These are phyloP conservation scores for Pinus albicaulis DNA, from an alignment of 75 land plant genomes.

Conservation along the genomic window DNA sequence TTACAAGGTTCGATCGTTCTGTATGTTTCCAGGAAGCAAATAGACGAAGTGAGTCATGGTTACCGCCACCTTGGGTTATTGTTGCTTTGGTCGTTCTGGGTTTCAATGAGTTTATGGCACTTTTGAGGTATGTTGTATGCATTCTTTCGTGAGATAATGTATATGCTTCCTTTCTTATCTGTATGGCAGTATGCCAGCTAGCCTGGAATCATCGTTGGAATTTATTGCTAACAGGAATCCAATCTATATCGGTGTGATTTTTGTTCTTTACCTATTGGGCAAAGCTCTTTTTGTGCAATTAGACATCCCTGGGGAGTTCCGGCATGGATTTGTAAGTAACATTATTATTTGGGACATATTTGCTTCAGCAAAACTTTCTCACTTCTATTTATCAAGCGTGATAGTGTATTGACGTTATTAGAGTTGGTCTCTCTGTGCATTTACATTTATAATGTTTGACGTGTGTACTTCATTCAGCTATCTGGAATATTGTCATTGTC, in stretches of 20 bases:
- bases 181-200: background rate
- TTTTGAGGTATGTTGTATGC: conserved; percentile 37
- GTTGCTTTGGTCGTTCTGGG: conserved; percentile 58
- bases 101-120: conserved; percentile 72
- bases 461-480: conserved; percentile 22
- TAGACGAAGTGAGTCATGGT: conserved; percentile 37
- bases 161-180: background rate
- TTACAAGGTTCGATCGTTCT: background rate
- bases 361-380: background rate
- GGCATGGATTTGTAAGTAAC: conserved; percentile 73
- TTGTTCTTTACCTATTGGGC: conserved; percentile 62
- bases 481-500: conserved; percentile 54
- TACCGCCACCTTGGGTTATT: conserved; percentile 76
- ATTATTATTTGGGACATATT: background rate
- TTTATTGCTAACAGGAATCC: conserved; percentile 66
- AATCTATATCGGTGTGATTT: conserved; percentile 70
- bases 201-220: background rate
- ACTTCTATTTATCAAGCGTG: background rate
- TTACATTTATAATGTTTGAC: background rate
- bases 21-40: conserved; percentile 47
- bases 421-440: background rate
- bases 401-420: background rate
- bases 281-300: conserved; percentile 96
- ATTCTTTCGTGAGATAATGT: background rate
- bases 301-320: conserved; percentile 74